Conservation (phyloP, 352 stramenopile genomes). For the Phytophthora sojae region DNA sequence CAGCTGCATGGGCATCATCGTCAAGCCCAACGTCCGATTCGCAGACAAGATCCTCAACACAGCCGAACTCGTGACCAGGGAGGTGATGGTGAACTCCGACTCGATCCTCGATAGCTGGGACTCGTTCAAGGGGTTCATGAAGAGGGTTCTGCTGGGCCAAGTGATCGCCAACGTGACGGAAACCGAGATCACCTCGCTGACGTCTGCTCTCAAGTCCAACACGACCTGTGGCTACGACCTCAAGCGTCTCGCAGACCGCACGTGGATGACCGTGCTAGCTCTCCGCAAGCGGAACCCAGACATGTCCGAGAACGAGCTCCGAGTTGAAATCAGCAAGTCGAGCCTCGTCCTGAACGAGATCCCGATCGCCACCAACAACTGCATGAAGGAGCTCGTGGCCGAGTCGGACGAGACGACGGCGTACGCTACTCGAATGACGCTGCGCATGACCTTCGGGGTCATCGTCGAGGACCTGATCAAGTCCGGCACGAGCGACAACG, state of each 20-base stretch:
- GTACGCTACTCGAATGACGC: conserved; percentile 14
- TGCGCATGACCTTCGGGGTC: conserved; percentile 9
- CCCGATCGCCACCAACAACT: not conserved
- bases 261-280: conserved; percentile 14
- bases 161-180: conserved; percentile 10
- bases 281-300: conserved; percentile 2
- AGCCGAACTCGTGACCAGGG: conserved; percentile 25
- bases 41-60: conserved; percentile 28
- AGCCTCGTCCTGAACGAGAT: not conserved
- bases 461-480: conserved; percentile 17
- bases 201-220: conserved; percentile 13
- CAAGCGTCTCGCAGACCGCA: conserved; percentile 8
- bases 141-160: conserved; percentile 4
- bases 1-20: conserved; percentile 31
- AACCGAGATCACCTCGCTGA: conserved; percentile 9
- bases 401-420: conserved; percentile 28
- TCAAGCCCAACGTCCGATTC: conserved; percentile 19
- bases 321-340: conserved; percentile 7
- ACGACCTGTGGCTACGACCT: conserved; percentile 20
- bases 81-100: conserved; percentile 34
- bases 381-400: conserved; percentile 31
- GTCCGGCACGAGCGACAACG: conserved; percentile 6
- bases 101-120: conserved; percentile 22
- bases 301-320: conserved; percentile 16
- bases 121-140: conserved; percentile 12